Evolutionary conservation across 2,329 filamentous ascomycete genomes (phyloP).

Genomic region (Metarhizium humberi): DNA sequence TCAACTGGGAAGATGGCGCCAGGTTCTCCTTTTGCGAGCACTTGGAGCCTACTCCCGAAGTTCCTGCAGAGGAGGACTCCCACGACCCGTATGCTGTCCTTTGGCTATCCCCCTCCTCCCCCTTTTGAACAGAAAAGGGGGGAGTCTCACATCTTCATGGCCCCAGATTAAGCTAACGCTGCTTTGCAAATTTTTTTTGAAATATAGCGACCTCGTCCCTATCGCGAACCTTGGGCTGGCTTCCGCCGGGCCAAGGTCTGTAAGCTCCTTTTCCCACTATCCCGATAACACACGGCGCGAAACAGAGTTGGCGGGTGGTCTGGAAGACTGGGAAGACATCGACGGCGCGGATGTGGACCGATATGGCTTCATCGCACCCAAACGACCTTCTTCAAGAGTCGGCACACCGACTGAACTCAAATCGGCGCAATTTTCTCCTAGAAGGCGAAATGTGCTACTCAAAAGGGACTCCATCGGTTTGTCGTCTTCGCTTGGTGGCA

Average conservation of each 20-base stretch:
- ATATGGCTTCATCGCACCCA: constrained; percentile 55
- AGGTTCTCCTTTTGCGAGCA: constrained; percentile 38
- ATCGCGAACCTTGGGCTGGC: constrained; percentile 20
- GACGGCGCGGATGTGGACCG: constrained; percentile 53
- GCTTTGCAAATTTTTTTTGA: neutral
- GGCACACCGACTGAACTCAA: constrained; percentile 31
- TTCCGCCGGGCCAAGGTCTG: constrained; percentile 29
- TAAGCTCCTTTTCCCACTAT: constrained; percentile 33
- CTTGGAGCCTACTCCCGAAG: constrained; percentile 39
- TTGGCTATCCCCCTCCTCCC: constrained; percentile 15
- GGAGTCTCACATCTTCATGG: neutral
- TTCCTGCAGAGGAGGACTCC: constrained; percentile 41
- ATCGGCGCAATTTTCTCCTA: constrained; percentile 34
- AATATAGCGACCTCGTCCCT: constrained; percentile 13
- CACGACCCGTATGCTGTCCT: constrained; percentile 50
- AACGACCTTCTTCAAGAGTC: constrained; percentile 28
- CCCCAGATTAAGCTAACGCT: neutral
- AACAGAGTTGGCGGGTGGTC: constrained; percentile 45
- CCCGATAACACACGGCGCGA: constrained; percentile 28
- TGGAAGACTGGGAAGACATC: constrained; percentile 61
- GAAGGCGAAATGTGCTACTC: constrained; percentile 35
- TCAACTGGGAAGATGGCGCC: constrained; percentile 43
- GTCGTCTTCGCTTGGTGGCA: constrained; percentile 30
- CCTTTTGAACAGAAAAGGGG: neutral
- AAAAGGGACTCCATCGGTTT: constrained; percentile 26